A percentile compares a stretch with the other conserved stretches of the same genome.
Evolutionary conservation across 2,329 filamentous ascomycete species (phyloP).

Genomic region (Aspergillus brunneoviolaceus): DNA sequence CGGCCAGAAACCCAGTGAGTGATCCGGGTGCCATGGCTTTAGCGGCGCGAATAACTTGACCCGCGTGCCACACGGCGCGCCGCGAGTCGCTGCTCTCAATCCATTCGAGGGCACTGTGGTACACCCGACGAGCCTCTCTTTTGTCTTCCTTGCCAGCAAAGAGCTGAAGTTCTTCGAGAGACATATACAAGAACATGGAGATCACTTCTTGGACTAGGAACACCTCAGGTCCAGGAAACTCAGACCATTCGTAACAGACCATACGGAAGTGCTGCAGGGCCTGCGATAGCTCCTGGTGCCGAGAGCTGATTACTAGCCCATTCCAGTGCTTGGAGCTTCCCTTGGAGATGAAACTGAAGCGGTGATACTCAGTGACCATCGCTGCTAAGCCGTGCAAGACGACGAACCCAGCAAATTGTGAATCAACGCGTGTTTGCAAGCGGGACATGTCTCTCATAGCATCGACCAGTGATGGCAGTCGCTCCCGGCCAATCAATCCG

Average conservation of each 20-base stretch:
- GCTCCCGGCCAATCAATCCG: conserved; percentile 24
- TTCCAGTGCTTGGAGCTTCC: conserved; percentile 43
- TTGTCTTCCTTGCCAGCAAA: conserved; percentile 47
- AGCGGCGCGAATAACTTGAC: conserved; percentile 63
- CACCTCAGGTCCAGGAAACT: conserved; percentile 25
- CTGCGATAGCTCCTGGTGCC: conserved; percentile 63
- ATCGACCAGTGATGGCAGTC: conserved; percentile 44
- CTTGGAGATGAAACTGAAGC: conserved; percentile 48
- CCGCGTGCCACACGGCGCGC: conserved; percentile 63
- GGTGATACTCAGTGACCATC: conserved; percentile 65
- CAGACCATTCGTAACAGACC: conserved; percentile 22
- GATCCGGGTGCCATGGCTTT: conserved; percentile 54
- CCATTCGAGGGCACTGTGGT: conserved; percentile 39
- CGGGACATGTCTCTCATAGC: conserved; percentile 58
- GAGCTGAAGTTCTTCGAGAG: conserved; percentile 45
- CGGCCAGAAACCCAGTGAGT: conserved; percentile 65
- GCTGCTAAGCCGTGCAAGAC: conserved; percentile 66
- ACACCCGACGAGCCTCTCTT: conserved; percentile 38
- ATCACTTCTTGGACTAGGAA: conserved; percentile 35
- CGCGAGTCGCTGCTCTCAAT: conserved; percentile 37
- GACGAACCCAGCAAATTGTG: conserved; percentile 58
- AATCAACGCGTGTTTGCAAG: conserved; percentile 55
- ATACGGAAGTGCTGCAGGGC: conserved; percentile 55
- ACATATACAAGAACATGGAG: conserved; percentile 41
- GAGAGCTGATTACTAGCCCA: conserved; percentile 50